These are phyloP conservation scores for Boletellus deceptivus DNA, from an alignment of 1,284 basidiomycete genomes.

Conservation along the genomic window DNA sequence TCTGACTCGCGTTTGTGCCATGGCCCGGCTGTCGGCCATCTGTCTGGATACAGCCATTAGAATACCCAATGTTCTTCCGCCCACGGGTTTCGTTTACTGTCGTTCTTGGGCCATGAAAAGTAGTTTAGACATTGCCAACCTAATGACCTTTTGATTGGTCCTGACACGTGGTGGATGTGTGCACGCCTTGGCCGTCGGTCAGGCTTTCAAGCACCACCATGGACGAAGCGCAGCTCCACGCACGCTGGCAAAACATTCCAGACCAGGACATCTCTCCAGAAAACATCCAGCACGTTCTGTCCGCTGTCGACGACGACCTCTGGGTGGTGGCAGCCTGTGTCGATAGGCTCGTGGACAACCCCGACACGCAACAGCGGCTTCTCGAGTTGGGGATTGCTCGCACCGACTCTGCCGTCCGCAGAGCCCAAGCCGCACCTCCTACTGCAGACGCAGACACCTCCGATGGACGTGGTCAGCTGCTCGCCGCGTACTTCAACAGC, in stretches of 20 bases:
- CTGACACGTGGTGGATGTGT: not conserved
- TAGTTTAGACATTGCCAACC: slow-evolving; percentile 21
- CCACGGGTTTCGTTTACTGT: not conserved
- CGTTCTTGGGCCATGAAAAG: slow-evolving; percentile 25
- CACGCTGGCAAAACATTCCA: slow-evolving; percentile 54
- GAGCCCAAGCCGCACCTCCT: slow-evolving; percentile 40
- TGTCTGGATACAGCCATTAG: not conserved
- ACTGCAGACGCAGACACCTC: slow-evolving; percentile 9
- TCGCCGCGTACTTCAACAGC: slow-evolving; percentile 51
- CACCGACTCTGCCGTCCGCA: slow-evolving; percentile 47
- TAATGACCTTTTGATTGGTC: not conserved
- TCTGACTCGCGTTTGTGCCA: slow-evolving; percentile 37
- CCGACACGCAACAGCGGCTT: slow-evolving; percentile 52
- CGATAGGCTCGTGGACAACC: slow-evolving; percentile 64
- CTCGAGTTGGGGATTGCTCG: slow-evolving; percentile 62
- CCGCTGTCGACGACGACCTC: slow-evolving; percentile 56
- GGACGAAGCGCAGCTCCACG: slow-evolving; percentile 35
- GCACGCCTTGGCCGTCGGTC: slow-evolving; percentile 2
- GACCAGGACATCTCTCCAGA: slow-evolving; percentile 56
- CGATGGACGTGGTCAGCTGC: slow-evolving; percentile 24
- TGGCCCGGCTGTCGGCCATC: slow-evolving; percentile 4
- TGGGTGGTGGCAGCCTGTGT: slow-evolving; percentile 72
- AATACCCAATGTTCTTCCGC: not conserved
- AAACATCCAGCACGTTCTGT: slow-evolving; percentile 49
- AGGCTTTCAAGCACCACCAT: slow-evolving; percentile 9